phyloP scores from a whole-genome alignment of 2,329 filamentous ascomycete species.

The Bipolaris zeicola region DNA sequence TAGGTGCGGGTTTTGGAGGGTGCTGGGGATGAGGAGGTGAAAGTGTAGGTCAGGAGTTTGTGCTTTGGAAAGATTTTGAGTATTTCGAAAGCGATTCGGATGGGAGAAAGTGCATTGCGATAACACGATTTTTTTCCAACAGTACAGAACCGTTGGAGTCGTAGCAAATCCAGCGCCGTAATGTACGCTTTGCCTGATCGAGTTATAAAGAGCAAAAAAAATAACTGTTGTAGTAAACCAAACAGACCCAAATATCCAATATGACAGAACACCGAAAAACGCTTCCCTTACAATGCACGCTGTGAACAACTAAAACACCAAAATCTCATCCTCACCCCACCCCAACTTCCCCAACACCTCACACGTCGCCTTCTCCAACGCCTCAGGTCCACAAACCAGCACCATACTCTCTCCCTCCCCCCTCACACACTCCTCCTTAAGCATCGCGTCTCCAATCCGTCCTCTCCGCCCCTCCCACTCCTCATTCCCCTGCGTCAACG shows the following conservation, averaged over 20 bases:
- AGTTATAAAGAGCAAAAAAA: neutral
- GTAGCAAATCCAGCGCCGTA: neutral
- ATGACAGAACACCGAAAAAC: neutral
- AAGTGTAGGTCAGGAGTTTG: too few species aligned
- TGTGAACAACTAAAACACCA: slow-evolving; percentile 67
- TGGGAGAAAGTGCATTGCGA: neutral
- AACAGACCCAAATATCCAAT: neutral
- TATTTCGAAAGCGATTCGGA: neutral
- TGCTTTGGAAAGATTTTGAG: neutral
- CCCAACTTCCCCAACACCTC: slow-evolving; percentile 64
- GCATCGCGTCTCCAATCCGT: slow-evolving; percentile 66
- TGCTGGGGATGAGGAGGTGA: too few species aligned
- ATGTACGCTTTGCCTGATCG: neutral
- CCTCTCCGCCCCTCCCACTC: slow-evolving; percentile 73
- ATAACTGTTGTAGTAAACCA: neutral
- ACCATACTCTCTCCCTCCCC: slow-evolving; percentile 64
- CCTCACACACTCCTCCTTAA: slow-evolving; percentile 62
- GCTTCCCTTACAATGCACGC: neutral
- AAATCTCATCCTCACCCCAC: slow-evolving; percentile 73
- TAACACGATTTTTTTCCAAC: neutral
- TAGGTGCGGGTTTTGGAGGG: too few species aligned
- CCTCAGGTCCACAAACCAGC: slow-evolving; percentile 77
- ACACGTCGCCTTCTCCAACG: slow-evolving; percentile 72
- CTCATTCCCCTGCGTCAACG: slow-evolving; percentile 67
- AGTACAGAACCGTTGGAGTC: neutral